Evolutionary conservation across 768 basidiomycete species (phyloP), one percentile per base, ranked within the genome.

Genomic region (Clitopilus passeckerianus): DNA sequence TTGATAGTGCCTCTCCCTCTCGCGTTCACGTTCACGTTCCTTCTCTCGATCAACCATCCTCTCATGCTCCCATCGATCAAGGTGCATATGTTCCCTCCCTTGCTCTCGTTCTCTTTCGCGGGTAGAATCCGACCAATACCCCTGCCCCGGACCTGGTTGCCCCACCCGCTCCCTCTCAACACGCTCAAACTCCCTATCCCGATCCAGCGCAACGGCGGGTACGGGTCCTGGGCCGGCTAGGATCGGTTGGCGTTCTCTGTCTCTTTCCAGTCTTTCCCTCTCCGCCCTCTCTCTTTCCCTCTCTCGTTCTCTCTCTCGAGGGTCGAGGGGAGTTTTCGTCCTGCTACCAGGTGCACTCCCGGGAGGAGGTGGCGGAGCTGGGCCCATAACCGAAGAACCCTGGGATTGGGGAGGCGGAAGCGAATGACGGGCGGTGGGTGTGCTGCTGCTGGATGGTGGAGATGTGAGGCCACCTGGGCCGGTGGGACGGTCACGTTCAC

Each of bases 101-200:
- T 50, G 35, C 41, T 59, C 58, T 27, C 58, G 18, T 18, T 53
- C 58, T 34, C 58, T 59, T 37, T 58, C 57, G 8, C 46, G 50
- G 12, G 46, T 41, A 44, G 35, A 15, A 14, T 58, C 57, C 22
- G 54, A 33, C 30, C 22, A 56, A 30, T 56, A 22, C 20, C 53
- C 53, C 6, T 9, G 23, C 23, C 53, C 37, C 10, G 12, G 37
- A 41, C 5, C 5, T 53, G 14, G 16, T 23, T n/a, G 6, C 10
- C 16, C 16, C 23, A n/a, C 54, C 15, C 54, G 12, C 10, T 56
- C 37, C n/a, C 37, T 14, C n/a, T 50, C 46, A 50, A 50, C 20
- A 22, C 46, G 46, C 20, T 50, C 46, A 22, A 16, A 50, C 20
- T 50, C 46, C 20, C 46, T n/a, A 16, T 50, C 46, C 20, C 27